These are phyloP conservation scores for Silene conica DNA, from an alignment of 148 eudicot genomes.

Conservation along the genomic window DNA sequence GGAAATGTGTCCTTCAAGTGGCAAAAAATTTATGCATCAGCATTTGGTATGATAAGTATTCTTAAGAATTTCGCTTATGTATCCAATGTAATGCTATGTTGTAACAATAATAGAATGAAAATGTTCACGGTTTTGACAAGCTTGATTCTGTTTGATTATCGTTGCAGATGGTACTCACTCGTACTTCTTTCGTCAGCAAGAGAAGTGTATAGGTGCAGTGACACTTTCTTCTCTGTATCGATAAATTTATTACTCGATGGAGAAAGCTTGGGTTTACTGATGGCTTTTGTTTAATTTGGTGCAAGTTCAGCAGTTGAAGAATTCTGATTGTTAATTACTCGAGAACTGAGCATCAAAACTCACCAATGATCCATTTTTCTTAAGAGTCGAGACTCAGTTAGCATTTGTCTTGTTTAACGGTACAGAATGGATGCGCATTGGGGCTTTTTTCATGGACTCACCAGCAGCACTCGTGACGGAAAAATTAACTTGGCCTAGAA, in stretches of 20 bases:
- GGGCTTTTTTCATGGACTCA: slow-evolving; percentile 68
- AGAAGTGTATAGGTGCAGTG: slow-evolving; percentile 74
- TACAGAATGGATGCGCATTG: slow-evolving; percentile 89
- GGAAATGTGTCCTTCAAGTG: slow-evolving; percentile 52
- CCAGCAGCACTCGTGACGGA: slow-evolving; percentile 67
- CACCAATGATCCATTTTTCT: background rate
- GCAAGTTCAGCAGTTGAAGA: too few relatives aligned
- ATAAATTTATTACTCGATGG: background rate
- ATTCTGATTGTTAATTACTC: too few relatives aligned
- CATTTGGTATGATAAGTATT: slow-evolving; percentile 45
- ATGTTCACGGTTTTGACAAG: too few relatives aligned
- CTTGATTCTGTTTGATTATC: slow-evolving; percentile 4
- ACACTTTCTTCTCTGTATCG: background rate
- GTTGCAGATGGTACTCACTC: slow-evolving; percentile 86
- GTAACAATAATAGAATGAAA: too few relatives aligned
- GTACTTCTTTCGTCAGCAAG: slow-evolving; percentile 67
- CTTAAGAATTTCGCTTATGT: background rate
- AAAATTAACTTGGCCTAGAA: slow-evolving; percentile 47
- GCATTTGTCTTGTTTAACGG: slow-evolving; percentile 3
- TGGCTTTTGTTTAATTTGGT: too few relatives aligned
- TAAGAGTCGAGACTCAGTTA: background rate
- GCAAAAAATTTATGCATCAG: slow-evolving; percentile 66
- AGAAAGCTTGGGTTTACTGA: background rate
- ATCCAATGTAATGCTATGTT: background rate
- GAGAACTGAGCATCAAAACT: background rate